Base-by-base conservation (phyloP, 73 alveolate species). In the Symbiodinium pilosum region DNA sequence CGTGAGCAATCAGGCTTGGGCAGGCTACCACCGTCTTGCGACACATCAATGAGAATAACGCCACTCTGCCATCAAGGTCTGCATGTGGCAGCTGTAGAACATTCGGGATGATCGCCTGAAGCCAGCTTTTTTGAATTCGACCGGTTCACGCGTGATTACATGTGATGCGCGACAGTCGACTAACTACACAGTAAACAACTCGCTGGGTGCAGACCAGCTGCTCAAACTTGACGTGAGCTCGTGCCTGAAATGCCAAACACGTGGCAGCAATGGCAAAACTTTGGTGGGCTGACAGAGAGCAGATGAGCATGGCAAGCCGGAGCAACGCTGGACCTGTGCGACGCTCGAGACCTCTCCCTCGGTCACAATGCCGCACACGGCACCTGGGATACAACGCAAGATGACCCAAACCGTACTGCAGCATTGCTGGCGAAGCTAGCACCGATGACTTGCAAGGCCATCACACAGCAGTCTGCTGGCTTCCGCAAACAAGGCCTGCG, bases 11-110 rank as follows among this genome's bases (percentile, higher is more conserved):
- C n/a, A n/a, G 59, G 21, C 59, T 14, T 14, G 21, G 14, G 21
- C 14, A 47, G 59, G 59, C 59, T 26, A 26, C 36, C 77, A 64
- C 77, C 12, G 12, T 28, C 81, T 64, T 26, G 20, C 24, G 12
- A 64, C 30, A 38, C 40, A 24, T 4, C 81, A 4, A 64, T 64
- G 42, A 43, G 44, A 73, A 43, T 20, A 75, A 75, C 77, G 43
- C 97, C 97, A 91, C 81, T 91, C 97, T 14, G 97, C 36, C 97
- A 91, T 91, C 56, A 91, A 88, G 89, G 97, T 91, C 97, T 91
- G 97, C 97, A 91, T 91, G 88, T 91, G 97, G 43, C 97, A 91
- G 88, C 97, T 91, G 89, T 91, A 91, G 88, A 91, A 91, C 97
- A 91, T 91, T 39, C 97, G 97, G 21, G 97, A 91, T 2, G 97